Evolutionary conservation across 208 protist species (phyloP).

Genomic region (Blastocrithidia nonstop): DNA sequence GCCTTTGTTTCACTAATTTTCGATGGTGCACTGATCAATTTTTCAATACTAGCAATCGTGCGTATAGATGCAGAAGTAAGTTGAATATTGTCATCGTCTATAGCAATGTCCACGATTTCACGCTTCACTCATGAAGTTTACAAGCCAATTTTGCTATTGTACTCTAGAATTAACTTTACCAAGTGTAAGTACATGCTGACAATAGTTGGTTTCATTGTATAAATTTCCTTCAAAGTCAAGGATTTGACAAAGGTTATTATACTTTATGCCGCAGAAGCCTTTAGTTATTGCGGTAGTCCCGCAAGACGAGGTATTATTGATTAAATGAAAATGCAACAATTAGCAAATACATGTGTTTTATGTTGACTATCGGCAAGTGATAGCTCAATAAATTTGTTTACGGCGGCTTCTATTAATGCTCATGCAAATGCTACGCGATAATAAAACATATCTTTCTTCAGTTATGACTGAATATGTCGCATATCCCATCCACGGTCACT

Average conservation of each 20-base stretch:
- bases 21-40: constrained; percentile 40
- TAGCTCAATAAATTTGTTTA: constrained; percentile 68
- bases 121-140: constrained; percentile 38
- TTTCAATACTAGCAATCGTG: constrained; percentile 44
- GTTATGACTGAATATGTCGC: constrained; percentile 33
- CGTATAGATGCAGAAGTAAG: constrained; percentile 58
- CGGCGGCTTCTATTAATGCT: constrained; percentile 44
- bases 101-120: constrained; percentile 23
- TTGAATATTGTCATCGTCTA: constrained; percentile 59
- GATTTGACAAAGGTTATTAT: constrained; percentile 53
- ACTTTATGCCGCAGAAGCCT: constrained; percentile 15
- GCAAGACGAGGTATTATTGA: constrained; percentile 63
- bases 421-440: constrained; percentile 81
- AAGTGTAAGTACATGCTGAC: constrained; percentile 66
- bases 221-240: constrained; percentile 34
- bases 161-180: constrained; percentile 71
- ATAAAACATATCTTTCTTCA: constrained; percentile 77
- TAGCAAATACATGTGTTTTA: constrained; percentile 52
- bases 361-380: constrained; percentile 38
- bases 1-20: constrained; percentile 63
- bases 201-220: constrained; percentile 74
- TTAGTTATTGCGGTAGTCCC: constrained; percentile 40
- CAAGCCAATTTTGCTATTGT: constrained; percentile 67
- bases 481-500: constrained; percentile 79
- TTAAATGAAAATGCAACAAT: constrained; percentile 58